Percentiles rank a stretch among this genome's conserved stretches.
These are phyloP conservation scores for Ganoderma sinense DNA, from an alignment of 1,284 basidiomycete genomes.

Conservation along the genomic window DNA sequence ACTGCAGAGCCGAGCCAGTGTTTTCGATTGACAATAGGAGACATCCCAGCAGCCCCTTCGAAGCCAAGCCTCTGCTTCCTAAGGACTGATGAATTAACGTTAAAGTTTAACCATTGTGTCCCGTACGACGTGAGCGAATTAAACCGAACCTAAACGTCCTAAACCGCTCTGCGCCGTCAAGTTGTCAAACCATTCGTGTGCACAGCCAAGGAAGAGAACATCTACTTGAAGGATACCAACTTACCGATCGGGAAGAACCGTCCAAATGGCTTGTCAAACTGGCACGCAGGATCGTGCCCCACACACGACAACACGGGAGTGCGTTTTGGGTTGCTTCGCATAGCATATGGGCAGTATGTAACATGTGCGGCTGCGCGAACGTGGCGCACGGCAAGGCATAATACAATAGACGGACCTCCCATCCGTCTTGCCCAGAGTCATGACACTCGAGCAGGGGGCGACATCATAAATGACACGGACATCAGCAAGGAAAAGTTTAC, in stretches of 20 bases:
- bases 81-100: not conserved
- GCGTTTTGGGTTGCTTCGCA: slow-evolving; percentile 31
- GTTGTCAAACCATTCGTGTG: not conserved
- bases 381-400: slow-evolving; percentile 30
- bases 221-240: not conserved
- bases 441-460: slow-evolving; percentile 12
- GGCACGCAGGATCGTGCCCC: not conserved
- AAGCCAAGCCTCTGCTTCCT: too few relatives aligned
- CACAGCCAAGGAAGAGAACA: not conserved
- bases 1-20: too few relatives aligned
- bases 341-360: slow-evolving; percentile 31
- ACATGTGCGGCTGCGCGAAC: slow-evolving; percentile 20
- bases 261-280: not conserved
- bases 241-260: not conserved
- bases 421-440: slow-evolving; percentile 21
- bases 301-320: slow-evolving; percentile 1
- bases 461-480: slow-evolving; percentile 22
- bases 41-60: too few relatives aligned
- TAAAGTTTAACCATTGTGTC: not conserved
- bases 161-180: not conserved
- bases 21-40: too few relatives aligned
- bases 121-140: not conserved
- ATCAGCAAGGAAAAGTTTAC: slow-evolving; percentile 43
- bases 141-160: not conserved
- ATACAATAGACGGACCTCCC: slow-evolving; percentile 30